Conservation (phyloP, 176 grass and related monocot genomes). For the Bromus sterilis region DNA sequence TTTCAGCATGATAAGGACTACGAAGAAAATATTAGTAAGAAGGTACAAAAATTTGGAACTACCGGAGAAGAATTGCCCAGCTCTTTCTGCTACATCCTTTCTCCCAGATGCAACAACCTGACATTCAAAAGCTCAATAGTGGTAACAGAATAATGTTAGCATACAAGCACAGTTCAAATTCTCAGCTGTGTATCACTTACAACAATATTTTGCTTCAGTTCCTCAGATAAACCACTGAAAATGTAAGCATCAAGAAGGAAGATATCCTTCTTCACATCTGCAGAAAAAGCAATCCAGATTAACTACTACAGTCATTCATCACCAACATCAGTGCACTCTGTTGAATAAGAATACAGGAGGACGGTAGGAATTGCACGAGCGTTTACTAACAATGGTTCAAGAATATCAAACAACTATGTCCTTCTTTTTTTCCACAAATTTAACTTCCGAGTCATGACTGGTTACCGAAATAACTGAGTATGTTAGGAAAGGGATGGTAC, state of each 20-base stretch:
- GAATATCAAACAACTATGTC: background rate
- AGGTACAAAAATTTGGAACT: slow-evolving; percentile 8
- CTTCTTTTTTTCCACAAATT: background rate
- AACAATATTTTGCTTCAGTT: slow-evolving; percentile 52
- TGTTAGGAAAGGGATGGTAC: too few species aligned
- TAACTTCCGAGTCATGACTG: too few species aligned
- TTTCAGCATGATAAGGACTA: background rate
- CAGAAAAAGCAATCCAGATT: slow-evolving; percentile 6
- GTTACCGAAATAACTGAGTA: too few species aligned
- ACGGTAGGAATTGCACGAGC: background rate
- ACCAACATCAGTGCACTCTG: background rate
- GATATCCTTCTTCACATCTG: slow-evolving; percentile 47
- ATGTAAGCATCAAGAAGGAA: slow-evolving; percentile 62
- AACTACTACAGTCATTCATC: background rate
- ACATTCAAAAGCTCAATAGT: slow-evolving; percentile 5
- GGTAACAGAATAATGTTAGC: slow-evolving; percentile 11
- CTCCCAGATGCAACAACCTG: slow-evolving; percentile 84
- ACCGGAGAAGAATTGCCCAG: slow-evolving; percentile 57
- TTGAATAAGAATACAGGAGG: background rate
- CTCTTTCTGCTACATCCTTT: slow-evolving; percentile 35
- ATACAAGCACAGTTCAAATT: background rate
- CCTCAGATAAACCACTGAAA: slow-evolving; percentile 62
- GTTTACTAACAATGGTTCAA: background rate
- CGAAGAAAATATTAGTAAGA: slow-evolving; percentile 8
- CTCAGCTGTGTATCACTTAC: slow-evolving; percentile 38